Percentiles rank a stretch among this genome's conserved stretches.
Conservation (phyloP, 2,329 filamentous ascomycete genomes). For the Nemania diffusa region DNA sequence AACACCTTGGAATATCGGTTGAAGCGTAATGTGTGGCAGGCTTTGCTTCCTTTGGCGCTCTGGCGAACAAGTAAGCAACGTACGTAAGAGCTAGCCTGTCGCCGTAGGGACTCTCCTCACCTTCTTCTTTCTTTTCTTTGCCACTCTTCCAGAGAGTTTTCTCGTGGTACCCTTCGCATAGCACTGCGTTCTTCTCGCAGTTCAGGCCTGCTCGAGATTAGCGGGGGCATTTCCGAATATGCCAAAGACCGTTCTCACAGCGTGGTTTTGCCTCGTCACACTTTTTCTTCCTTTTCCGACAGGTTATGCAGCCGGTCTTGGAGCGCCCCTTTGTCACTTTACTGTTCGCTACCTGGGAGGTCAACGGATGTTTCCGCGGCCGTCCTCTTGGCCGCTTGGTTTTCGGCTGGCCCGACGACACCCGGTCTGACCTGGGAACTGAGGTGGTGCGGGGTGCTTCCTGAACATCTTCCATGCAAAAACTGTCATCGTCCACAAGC, state of each 20-base stretch:
- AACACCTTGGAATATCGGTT: conserved; percentile 79
- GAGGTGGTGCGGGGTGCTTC: conserved; percentile 54
- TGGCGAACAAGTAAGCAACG: conserved; percentile 46
- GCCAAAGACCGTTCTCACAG: conserved; percentile 55
- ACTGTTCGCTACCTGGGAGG: conserved; percentile 64
- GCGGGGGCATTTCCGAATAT: background rate
- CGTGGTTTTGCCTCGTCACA: conserved; percentile 75
- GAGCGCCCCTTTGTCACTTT: conserved; percentile 82
- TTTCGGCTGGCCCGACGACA: conserved; percentile 52
- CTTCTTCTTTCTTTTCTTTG: conserved; percentile 78
- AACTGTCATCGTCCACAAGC: conserved; percentile 64
- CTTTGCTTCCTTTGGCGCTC: conserved; percentile 62
- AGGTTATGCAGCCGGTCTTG: conserved; percentile 75
- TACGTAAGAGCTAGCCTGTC: conserved; percentile 1
- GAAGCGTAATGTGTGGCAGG: conserved; percentile 66
- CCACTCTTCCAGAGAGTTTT: conserved; percentile 90
- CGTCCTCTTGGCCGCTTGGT: conserved; percentile 78
- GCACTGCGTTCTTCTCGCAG: conserved; percentile 91
- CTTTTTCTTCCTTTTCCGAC: conserved; percentile 76
- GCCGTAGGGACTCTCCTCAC: conserved; percentile 50
- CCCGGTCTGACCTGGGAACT: conserved; percentile 38
- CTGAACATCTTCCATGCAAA: conserved; percentile 64
- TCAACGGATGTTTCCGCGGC: conserved; percentile 81
- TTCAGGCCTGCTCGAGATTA: conserved; percentile 71
- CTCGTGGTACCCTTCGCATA: conserved; percentile 89